Evolutionary conservation across 2,329 filamentous ascomycete genomes (phyloP), one percentile per base, ranked within the genome.

Genomic region (Colletotrichum plurivorum): DNA sequence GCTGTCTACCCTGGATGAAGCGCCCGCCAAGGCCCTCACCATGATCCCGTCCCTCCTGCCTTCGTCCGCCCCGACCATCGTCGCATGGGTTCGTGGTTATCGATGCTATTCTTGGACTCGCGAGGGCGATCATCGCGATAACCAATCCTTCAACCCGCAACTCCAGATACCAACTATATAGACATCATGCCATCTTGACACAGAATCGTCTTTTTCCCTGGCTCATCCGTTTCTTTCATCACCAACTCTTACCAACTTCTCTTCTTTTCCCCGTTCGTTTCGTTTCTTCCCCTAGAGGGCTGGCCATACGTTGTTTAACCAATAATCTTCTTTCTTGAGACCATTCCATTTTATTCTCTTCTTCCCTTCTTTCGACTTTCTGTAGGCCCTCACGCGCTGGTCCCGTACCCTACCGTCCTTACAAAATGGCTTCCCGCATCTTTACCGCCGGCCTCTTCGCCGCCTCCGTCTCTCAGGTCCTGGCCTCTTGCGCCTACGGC

Each of bases 401-500:
- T 70, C 56, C 51, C 52, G 62, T 67, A 63, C 27, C 56, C 57
- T 70, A 67, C 57, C 53, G 54, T 67, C 22, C 53, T 67, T 46
- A 67, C 52, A 41, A 31, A 31, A 71, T 71, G 70, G 60, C 68
- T 51, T 64, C 68, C 56, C 56, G 60, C 57, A 9, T 63, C 53
- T 62, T 71, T 22, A 54, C 67, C n/a, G 60, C 59, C 68, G 59
- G 59, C 53, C 22, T 65, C 45, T 62, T 71, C 49, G 63, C 63
- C 68, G 63, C 67, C 31, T 71, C 59, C 36, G 15, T 45, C 59
- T 45, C 68, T 10, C 68, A 69, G 58, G 72, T 65, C 31, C 63
- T 78, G 45, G 80, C 80, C 6, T 80, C 79, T 8, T 83, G 81
- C 58, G 80, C 79, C 8, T 79, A 83, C 43, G 81, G 81, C 60